phyloP scores from a whole-genome alignment of 768 basidiomycete genomes.

The Collybia mongolica region DNA sequence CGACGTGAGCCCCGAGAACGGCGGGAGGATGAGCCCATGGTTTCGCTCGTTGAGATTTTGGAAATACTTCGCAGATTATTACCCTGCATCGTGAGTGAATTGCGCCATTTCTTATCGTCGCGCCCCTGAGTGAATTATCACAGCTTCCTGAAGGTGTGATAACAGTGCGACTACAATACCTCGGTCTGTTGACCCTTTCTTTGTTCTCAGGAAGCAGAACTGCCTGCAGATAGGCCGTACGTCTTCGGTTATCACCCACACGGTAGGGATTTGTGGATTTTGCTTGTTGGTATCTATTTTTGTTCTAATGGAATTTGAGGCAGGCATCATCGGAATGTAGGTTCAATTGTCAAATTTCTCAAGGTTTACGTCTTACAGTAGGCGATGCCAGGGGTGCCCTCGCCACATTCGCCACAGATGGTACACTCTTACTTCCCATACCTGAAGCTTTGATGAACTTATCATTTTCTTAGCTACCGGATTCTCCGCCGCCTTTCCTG shows the following conservation, averaged over 20 bases:
- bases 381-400: conserved; percentile 72
- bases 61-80: conserved; percentile 91
- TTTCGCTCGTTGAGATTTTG: conserved; percentile 70
- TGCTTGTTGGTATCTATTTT: not conserved
- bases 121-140: too few relatives aligned
- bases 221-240: conserved; percentile 90
- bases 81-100: conserved; percentile 78
- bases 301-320: conserved; percentile 6
- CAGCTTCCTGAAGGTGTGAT: conserved; percentile 56
- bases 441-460: conserved; percentile 2
- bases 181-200: conserved; percentile 10
- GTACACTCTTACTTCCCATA: conserved; percentile 31
- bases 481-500: conserved; percentile 88
- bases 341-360: conserved; percentile 22
- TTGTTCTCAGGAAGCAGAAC: conserved; percentile 70
- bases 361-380: not conserved
- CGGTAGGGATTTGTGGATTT: conserved; percentile 53
- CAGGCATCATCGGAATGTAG: conserved; percentile 97
- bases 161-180: conserved; percentile 1
- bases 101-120: too few relatives aligned
- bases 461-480: conserved; percentile 61
- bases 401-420: conserved; percentile 95
- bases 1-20: conserved; percentile 72
- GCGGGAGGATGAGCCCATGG: conserved; percentile 75
- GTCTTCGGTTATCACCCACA: conserved; percentile 99